Evolutionary conservation across 495 filamentous ascomycete genomes (phyloP), one percentile per base, ranked within the genome.

Genomic region (Talaromyces nanjingensis): DNA sequence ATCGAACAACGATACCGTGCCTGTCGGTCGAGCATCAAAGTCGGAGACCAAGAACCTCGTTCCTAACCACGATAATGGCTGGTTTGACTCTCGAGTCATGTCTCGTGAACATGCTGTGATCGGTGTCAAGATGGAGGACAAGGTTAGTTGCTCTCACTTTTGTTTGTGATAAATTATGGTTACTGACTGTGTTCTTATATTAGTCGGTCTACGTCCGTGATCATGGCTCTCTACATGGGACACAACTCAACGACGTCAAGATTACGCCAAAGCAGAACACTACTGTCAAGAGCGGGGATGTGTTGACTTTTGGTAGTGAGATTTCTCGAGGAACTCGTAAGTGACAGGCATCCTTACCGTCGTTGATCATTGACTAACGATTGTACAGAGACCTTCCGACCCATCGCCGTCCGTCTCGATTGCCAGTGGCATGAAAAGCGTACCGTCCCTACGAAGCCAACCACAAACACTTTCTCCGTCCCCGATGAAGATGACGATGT

Each of bases 41-140:
- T 84, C 81, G 45, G 73, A 78, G 14, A 66, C 54, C 31, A 86
- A 86, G 71, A 79, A 81, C 60, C 76, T 87, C 9, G 45, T 73
- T 8, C 76, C 82, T 16, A 70, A 72, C 25, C 37, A 47, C 3
- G 71, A 86, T 61, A 97, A 96, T 75, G 88, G 79, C 9, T 90
- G 85, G 80, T 91, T 92, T 65, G 84, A 92, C 34, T 91, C 86
- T 67, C 84, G 90, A 0, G 90, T 96, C 25, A 89, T 97, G 82
- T 94, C 90, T 29, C 82, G 92, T 31, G 72, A 84, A 9, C 92
- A 97, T 76, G 92, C 91, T 11, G 74, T 81, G 59, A 68, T 96
- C 8, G 64, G 69, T 11, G 74, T 81, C 11, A 70, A 78, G 47
- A 39, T 74, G 3, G 69, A 82, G 1, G 63, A 70, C 4, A 74